Percentiles rank a stretch among this genome's conserved stretches.
Evolutionary conservation across 192 early-diverging fungal species (phyloP).

Genomic region (Coemansia sp.): DNA sequence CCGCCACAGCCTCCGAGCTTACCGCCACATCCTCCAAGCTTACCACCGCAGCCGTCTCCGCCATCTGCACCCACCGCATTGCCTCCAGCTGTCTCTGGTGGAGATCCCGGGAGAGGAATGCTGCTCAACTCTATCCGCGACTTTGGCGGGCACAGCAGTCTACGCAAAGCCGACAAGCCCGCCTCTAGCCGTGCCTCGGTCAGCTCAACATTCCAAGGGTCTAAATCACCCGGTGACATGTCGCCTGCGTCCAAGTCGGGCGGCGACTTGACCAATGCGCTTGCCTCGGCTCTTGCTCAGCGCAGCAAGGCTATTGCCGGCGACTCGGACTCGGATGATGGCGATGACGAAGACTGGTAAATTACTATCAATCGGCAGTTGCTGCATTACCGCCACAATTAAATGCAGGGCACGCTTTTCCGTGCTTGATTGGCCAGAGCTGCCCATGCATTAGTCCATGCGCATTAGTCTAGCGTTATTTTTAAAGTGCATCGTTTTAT

Average conservation of each 20-base stretch:
- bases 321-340: slow-evolving; percentile 53
- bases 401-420: slow-evolving; percentile 2
- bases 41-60: slow-evolving; percentile 10
- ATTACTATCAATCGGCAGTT: background rate
- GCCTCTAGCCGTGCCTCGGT: slow-evolving; percentile 32
- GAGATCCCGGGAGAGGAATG: slow-evolving; percentile 25
- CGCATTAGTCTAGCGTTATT: slow-evolving; percentile 4
- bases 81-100: slow-evolving; percentile 15
- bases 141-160: slow-evolving; percentile 32
- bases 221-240: slow-evolving; percentile 38
- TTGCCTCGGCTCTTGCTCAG: slow-evolving; percentile 49
- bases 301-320: slow-evolving; percentile 54
- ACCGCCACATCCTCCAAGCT: slow-evolving; percentile 7
- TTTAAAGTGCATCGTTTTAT: slow-evolving; percentile 5
- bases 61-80: slow-evolving; percentile 12
- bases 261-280: slow-evolving; percentile 51
- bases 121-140: slow-evolving; percentile 50
- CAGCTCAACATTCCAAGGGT: slow-evolving; percentile 13
- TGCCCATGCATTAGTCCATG: slow-evolving; percentile 3
- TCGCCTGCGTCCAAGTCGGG: slow-evolving; percentile 44
- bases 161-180: slow-evolving; percentile 39
- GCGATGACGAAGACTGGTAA: slow-evolving; percentile 54
- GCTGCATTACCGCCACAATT: slow-evolving; percentile 5
- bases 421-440: background rate
- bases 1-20: slow-evolving; percentile 15